A percentile compares a stretch with the other conserved stretches of the same genome.
Conservation (phyloP, 495 filamentous ascomycete species). For the Aspergillus hancockii region DNA sequence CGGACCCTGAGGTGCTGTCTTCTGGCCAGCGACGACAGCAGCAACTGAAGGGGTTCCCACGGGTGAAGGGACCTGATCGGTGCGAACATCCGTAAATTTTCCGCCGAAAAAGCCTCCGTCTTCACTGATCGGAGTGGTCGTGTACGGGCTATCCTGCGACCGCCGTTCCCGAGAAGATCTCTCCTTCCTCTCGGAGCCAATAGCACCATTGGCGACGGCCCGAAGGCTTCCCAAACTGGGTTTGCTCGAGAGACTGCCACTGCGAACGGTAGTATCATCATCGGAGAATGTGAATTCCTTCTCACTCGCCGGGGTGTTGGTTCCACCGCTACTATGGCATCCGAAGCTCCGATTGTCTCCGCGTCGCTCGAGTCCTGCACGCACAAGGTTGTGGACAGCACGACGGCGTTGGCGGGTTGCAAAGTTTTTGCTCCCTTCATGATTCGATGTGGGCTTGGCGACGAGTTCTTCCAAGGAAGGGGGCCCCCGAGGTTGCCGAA, state of each 20-base stretch:
- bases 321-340: conserved; percentile 66
- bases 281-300: conserved; percentile 81
- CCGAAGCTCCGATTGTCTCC: conserved; percentile 58
- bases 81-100: conserved; percentile 50
- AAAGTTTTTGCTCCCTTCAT: conserved; percentile 99
- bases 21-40: conserved; percentile 50
- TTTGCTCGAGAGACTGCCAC: conserved; percentile 78
- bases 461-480: conserved; percentile 90
- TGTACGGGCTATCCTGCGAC: conserved; percentile 48
- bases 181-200: conserved; percentile 77
- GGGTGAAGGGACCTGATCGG: conserved; percentile 38
- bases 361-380: conserved; percentile 85
- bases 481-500: conserved; percentile 90
- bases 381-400: conserved; percentile 87
- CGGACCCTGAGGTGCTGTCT: conserved; percentile 45
- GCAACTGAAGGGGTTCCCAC: conserved; percentile 45
- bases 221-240: conserved; percentile 78
- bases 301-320: conserved; percentile 88
- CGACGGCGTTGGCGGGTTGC: conserved; percentile 88
- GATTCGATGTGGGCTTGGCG: conserved; percentile 86
- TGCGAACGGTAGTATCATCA: conserved; percentile 79
- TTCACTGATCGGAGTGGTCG: conserved; percentile 54
- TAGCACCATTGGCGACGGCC: conserved; percentile 76
- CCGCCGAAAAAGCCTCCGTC: conserved; percentile 63
- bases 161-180: conserved; percentile 62